Percentiles rank a stretch among this genome's conserved stretches.
phyloP scores from a whole-genome alignment of 1,139 yeast genomes.

The Ogataea hybrid region DNA sequence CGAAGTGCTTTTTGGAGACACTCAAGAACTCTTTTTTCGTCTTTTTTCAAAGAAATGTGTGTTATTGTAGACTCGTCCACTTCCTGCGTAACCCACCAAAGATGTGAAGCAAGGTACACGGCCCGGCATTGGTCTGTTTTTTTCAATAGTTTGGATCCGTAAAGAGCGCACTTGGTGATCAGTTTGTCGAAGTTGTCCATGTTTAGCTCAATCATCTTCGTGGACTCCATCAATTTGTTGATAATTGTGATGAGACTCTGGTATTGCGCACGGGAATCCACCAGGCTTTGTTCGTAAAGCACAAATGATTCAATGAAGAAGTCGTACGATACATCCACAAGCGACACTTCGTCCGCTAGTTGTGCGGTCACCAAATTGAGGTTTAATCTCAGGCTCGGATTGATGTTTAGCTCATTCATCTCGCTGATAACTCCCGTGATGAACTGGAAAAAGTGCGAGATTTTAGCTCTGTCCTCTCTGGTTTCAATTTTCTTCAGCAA shows the following conservation, averaged over 20 bases:
- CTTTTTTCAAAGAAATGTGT: slow-evolving; percentile 39
- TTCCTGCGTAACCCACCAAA: slow-evolving; percentile 88
- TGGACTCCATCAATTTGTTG: slow-evolving; percentile 59
- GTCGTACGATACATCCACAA: slow-evolving; percentile 76
- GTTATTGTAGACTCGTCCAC: slow-evolving; percentile 21
- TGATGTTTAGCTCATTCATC: slow-evolving; percentile 41
- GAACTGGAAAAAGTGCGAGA: slow-evolving; percentile 63
- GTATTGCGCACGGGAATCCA: slow-evolving; percentile 60
- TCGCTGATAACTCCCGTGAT: slow-evolving; percentile 72
- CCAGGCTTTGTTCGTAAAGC: slow-evolving; percentile 77
- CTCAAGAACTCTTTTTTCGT: slow-evolving; percentile 62
- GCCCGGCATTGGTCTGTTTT: slow-evolving; percentile 95
- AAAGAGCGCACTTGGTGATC: slow-evolving; percentile 80
- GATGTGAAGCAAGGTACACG: slow-evolving; percentile 81
- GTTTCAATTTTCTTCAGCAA: slow-evolving; percentile 23
- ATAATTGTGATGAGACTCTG: slow-evolving; percentile 47
- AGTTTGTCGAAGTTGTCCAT: slow-evolving; percentile 72
- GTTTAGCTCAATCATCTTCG: slow-evolving; percentile 44
- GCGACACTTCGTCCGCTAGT: slow-evolving; percentile 71
- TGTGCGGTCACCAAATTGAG: slow-evolving; percentile 54
- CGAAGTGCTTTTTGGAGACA: slow-evolving; percentile 75
- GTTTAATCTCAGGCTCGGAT: slow-evolving; percentile 37
- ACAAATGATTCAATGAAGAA: slow-evolving; percentile 86
- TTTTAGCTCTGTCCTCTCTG: slow-evolving; percentile 34
- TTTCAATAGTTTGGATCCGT: slow-evolving; percentile 83